Evolutionary conservation across 495 filamentous ascomycete genomes (phyloP).

Genomic region (Cladorrhinum samala): DNA sequence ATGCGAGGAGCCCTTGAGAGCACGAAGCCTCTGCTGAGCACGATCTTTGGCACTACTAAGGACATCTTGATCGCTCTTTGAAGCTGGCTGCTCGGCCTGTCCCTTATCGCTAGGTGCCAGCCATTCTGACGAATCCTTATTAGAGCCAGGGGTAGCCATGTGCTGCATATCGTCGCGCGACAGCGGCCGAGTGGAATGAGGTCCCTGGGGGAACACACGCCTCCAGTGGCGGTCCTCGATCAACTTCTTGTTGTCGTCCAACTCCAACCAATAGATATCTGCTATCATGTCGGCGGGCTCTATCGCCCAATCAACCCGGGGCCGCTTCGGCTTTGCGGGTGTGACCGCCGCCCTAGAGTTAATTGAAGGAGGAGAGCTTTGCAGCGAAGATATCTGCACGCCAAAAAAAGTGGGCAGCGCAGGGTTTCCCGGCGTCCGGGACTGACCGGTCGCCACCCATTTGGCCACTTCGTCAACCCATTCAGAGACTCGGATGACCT

Average conservation of each 20-base stretch:
- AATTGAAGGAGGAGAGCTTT: slow-evolving; percentile 28
- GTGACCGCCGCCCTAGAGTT: slow-evolving; percentile 24
- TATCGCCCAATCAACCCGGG: slow-evolving; percentile 72
- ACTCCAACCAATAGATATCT: slow-evolving; percentile 80
- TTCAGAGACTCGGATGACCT: slow-evolving; percentile 57
- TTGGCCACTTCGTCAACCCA: slow-evolving; percentile 69
- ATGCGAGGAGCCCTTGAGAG: slow-evolving; percentile 42
- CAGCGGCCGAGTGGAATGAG: slow-evolving; percentile 18
- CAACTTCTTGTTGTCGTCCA: slow-evolving; percentile 63
- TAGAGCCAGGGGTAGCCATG: slow-evolving; percentile 16
- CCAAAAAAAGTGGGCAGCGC: slow-evolving; percentile 51
- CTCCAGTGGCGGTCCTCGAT: slow-evolving; percentile 69
- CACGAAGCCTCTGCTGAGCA: slow-evolving; percentile 44
- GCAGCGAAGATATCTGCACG: slow-evolving; percentile 28
- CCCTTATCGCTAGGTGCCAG: slow-evolving; percentile 10
- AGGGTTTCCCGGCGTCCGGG: slow-evolving; percentile 40
- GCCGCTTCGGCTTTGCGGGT: slow-evolving; percentile 50
- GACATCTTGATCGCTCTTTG: slow-evolving; percentile 25
- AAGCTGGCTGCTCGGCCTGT: slow-evolving; percentile 10
- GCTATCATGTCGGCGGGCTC: slow-evolving; percentile 75
- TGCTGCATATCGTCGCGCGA: slow-evolving; percentile 17
- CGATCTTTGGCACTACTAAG: slow-evolving; percentile 34
- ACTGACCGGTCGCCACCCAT: slow-evolving; percentile 34
- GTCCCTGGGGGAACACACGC: slow-evolving; percentile 54
- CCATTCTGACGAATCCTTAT: slow-evolving; percentile 17